Evolutionary conservation across 768 basidiomycete genomes (phyloP).

Genomic region (Gelatoporia subvermispora): DNA sequence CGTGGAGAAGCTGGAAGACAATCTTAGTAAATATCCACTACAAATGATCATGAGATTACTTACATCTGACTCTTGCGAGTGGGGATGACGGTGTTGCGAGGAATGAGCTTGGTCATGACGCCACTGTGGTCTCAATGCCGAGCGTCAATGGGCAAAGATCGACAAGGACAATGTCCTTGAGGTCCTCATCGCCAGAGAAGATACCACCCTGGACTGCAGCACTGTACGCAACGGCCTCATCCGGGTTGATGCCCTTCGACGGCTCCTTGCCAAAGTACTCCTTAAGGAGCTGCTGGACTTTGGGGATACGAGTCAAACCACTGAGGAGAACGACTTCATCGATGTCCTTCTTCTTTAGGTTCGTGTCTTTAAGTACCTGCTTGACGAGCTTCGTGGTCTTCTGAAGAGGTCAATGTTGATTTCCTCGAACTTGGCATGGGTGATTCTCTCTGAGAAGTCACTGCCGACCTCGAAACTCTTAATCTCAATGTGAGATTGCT

Average conservation of each 20-base stretch:
- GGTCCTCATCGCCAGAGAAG: slow-evolving; percentile 85
- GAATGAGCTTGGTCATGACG: slow-evolving; percentile 55
- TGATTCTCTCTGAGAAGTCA: slow-evolving; percentile 91
- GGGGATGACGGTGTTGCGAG: slow-evolving; percentile 55
- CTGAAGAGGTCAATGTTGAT: slow-evolving; percentile 96
- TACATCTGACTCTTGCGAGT: slow-evolving; percentile 53
- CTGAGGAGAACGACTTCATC: slow-evolving; percentile 90
- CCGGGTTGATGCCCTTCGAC: slow-evolving; percentile 95
- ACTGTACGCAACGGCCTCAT: slow-evolving; percentile 96
- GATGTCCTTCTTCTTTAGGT: slow-evolving; percentile 91
- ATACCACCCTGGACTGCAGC: slow-evolving; percentile 97
- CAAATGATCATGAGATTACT: too few relatives aligned
- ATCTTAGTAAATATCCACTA: too few relatives aligned
- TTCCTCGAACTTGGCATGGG: slow-evolving; percentile 96
- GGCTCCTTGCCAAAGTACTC: slow-evolving; percentile 96
- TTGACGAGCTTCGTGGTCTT: slow-evolving; percentile 99
- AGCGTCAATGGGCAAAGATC: slow-evolving; percentile 70
- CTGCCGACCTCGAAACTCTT: slow-evolving; percentile 92
- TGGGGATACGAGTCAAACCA: slow-evolving; percentile 97
- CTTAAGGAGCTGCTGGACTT: slow-evolving; percentile 94
- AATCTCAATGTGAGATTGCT: slow-evolving; percentile 79
- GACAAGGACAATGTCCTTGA: slow-evolving; percentile 81
- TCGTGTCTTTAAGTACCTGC: slow-evolving; percentile 93
- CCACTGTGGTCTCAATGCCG: slow-evolving; percentile 58
- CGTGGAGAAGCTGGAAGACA: too few relatives aligned